phyloP scores from a whole-genome alignment of 805 yeast genomes.

The Cyberlindnera euphorbiae region DNA sequence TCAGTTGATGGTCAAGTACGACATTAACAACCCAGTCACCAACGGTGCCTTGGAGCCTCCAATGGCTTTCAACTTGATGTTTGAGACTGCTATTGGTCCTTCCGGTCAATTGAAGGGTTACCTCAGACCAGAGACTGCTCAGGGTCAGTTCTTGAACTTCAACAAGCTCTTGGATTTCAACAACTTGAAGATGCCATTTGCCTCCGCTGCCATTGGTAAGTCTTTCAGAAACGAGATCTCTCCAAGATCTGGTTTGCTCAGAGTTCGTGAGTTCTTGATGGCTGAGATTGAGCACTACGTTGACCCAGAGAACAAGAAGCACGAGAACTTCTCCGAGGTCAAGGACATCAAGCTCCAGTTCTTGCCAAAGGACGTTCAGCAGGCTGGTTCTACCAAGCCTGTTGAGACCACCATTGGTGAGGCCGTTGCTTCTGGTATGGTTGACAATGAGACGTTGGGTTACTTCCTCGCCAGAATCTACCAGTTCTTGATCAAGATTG shows the following conservation, averaged over 20 bases:
- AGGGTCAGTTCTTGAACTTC: conserved; percentile 95
- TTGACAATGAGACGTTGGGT: conserved; percentile 96
- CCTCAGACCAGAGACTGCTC: conserved; percentile 98
- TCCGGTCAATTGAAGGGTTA: conserved; percentile 94
- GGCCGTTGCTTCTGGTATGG: conserved; percentile 83
- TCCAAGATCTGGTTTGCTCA: conserved; percentile 94
- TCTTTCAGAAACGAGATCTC: conserved; percentile 98
- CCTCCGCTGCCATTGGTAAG: conserved; percentile 98
- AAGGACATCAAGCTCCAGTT: conserved; percentile 68
- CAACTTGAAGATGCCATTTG: conserved; percentile 98
- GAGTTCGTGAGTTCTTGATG: conserved; percentile 98
- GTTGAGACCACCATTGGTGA: conserved; percentile 72
- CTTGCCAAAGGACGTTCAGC: conserved; percentile 84
- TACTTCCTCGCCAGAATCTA: conserved; percentile 94
- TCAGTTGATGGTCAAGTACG: conserved; percentile 73
- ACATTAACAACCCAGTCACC: conserved; percentile 89
- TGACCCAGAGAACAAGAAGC: conserved; percentile 85
- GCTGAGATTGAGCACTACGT: conserved; percentile 99
- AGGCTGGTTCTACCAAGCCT: conserved; percentile 73
- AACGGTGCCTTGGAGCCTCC: conserved; percentile 86
- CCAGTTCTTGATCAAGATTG: conserved; percentile 77
- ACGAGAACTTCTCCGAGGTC: conserved; percentile 73
- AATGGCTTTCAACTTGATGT: conserved; percentile 94
- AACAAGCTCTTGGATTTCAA: conserved; percentile 89
- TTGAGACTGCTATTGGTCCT: conserved; percentile 98